Evolutionary conservation across 2,329 filamentous ascomycete species (phyloP).

Genomic region (Beauveria scarabaeidicola): DNA sequence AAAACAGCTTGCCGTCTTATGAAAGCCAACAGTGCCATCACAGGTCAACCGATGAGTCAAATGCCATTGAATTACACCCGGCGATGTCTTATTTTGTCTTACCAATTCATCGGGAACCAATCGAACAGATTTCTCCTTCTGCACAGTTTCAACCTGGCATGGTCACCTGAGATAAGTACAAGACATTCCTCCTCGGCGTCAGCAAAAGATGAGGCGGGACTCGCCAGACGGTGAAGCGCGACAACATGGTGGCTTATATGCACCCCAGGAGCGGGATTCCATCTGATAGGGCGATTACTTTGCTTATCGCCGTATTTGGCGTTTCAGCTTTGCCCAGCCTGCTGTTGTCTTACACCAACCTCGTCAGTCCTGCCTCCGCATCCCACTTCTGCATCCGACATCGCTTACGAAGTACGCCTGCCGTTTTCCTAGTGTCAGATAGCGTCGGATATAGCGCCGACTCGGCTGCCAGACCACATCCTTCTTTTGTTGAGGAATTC

Average conservation of each 20-base stretch:
- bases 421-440: neutral
- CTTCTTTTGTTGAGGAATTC: neutral
- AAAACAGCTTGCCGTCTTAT: neutral
- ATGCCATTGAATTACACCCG: neutral
- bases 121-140: no score
- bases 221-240: neutral
- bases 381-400: slow-evolving; percentile 8
- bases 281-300: neutral
- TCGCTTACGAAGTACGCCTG: slow-evolving; percentile 2
- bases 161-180: neutral
- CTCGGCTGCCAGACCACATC: neutral
- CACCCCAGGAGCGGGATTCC: neutral
- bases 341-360: slow-evolving; percentile 1
- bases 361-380: slow-evolving; percentile 4
- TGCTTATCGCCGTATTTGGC: neutral
- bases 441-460: neutral
- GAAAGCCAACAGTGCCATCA: neutral
- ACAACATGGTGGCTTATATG: neutral
- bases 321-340: neutral
- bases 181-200: neutral
- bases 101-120: no score
- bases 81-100: no score
- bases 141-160: neutral
- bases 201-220: neutral
- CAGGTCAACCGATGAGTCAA: neutral